Conservation (phyloP, 192 early-diverging fungal genomes). For the Entophlyctis helioformis region DNA sequence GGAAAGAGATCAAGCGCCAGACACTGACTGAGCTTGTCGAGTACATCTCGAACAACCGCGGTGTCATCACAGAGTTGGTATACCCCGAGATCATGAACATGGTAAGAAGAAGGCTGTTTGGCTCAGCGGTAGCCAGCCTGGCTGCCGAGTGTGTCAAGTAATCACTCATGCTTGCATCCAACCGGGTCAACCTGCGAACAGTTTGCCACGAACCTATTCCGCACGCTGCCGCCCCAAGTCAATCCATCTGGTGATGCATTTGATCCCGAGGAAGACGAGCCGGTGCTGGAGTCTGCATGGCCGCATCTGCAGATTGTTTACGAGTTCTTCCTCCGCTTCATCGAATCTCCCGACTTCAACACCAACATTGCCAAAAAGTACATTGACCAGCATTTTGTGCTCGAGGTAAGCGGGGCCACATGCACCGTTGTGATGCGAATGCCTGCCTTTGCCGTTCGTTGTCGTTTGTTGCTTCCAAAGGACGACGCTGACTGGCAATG, state of each 20-base stretch:
- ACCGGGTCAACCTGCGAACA: constrained; percentile 11
- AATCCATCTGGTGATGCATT: constrained; percentile 92
- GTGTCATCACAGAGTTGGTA: constrained; percentile 75
- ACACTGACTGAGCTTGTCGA: constrained; percentile 86
- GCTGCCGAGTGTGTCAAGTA: no score
- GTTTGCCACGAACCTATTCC: constrained; percentile 91
- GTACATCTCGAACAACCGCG: constrained; percentile 80
- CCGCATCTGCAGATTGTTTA: constrained; percentile 97
- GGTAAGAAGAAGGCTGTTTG: constrained; percentile 37
- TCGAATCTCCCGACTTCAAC: constrained; percentile 97
- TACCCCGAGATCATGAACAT: constrained; percentile 91
- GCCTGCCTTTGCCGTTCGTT: background rate
- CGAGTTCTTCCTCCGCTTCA: constrained; percentile 95
- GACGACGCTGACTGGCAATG: no score
- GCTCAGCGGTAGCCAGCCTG: background rate
- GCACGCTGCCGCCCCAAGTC: constrained; percentile 91
- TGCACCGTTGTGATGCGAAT: no score
- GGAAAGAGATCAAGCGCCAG: constrained; percentile 93
- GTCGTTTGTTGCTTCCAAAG: background rate
- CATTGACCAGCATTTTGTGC: constrained; percentile 91
- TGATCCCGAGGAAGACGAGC: constrained; percentile 99
- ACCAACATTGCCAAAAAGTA: constrained; percentile 90
- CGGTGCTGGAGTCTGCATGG: constrained; percentile 92
- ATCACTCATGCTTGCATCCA: no score
- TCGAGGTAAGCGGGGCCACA: constrained; percentile 60